Evolutionary conservation across 352 stramenopile species (phyloP), one percentile per base, ranked within the genome.

Genomic region (Pythium dissotocum): DNA sequence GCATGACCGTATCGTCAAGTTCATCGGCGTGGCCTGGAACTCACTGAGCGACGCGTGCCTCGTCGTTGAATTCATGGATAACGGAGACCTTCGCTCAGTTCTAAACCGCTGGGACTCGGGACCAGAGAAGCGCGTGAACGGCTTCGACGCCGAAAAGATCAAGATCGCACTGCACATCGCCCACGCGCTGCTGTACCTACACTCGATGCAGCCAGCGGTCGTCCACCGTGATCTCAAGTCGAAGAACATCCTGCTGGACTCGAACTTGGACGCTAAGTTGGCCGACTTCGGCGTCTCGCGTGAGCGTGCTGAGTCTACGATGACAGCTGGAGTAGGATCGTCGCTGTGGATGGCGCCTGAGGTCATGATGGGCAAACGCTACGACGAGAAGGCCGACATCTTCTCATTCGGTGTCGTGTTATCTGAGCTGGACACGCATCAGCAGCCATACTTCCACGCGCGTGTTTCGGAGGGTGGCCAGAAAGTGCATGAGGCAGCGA

Each of bases 1-100:
- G 0, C 21, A 24, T 24, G 24, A 56, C 18, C 30, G 42, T 18
- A 61, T 67, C 32, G 61, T 61, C 10, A 33, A 61, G 30, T 87
- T 24, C 21, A 24, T 24, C 21, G 21, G 21, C 21, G 21, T 24
- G 21, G 33, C 33, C 6, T 38, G 33, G 33, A 38, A 38, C 33
- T 38, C 33, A 10, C 33, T 38, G 33, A 38, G 33, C 33, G 33
- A 38, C 33, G 33, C 33, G 33, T 38, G 33, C 33, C 33, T 38
- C 6, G 33, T 38, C 33, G 33, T 38, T 10, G 33, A 38, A 10
- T 38, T 38, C 33, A 38, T 38, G 33, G 33, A 38, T 10, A 38
- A 38, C 33, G 33, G 33, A 38, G 33, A 38, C 33, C 33, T 38
- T 38, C 33, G 33, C 6, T 38, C 33, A 10, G 9, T 38, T 6